Evolutionary conservation across 2,329 filamentous ascomycete genomes (phyloP).

Genomic region (Neonectria coccinea): DNA sequence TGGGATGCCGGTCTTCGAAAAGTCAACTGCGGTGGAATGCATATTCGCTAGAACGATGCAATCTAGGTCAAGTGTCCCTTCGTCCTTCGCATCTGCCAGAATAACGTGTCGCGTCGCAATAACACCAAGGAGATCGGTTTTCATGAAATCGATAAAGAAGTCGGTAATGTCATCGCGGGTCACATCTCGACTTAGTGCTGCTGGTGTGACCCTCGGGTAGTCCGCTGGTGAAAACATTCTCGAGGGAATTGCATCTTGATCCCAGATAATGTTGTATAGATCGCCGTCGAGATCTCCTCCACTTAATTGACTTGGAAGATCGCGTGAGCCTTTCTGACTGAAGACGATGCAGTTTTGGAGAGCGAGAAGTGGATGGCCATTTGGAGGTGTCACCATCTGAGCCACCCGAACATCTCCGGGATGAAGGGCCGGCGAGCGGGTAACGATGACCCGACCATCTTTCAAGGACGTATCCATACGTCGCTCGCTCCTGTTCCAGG

Average conservation of each 20-base stretch:
- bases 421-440: conserved; percentile 83
- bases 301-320: conserved; percentile 81
- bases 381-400: conserved; percentile 69
- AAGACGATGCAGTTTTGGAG: conserved; percentile 84
- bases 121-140: conserved; percentile 72
- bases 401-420: conserved; percentile 82
- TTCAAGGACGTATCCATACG: conserved; percentile 47
- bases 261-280: conserved; percentile 83
- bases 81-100: conserved; percentile 66
- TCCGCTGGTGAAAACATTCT: conserved; percentile 70
- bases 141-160: conserved; percentile 86
- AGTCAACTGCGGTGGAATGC: conserved; percentile 79
- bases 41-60: conserved; percentile 70
- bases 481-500: conserved; percentile 36
- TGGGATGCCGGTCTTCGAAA: conserved; percentile 78
- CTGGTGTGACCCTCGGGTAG: conserved; percentile 70
- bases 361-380: conserved; percentile 67
- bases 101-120: conserved; percentile 75
- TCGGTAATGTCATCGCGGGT: conserved; percentile 75
- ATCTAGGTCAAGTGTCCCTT: conserved; percentile 63
- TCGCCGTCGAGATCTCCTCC: conserved; percentile 90
- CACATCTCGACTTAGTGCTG: conserved; percentile 72
- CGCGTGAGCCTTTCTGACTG: conserved; percentile 75
- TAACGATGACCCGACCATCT: conserved; percentile 69
- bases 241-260: conserved; percentile 61